Percentiles rank a stretch among this genome's conserved stretches.
Evolutionary conservation across 768 basidiomycete genomes (phyloP).

Genomic region (Xerocomellus intermedius): DNA sequence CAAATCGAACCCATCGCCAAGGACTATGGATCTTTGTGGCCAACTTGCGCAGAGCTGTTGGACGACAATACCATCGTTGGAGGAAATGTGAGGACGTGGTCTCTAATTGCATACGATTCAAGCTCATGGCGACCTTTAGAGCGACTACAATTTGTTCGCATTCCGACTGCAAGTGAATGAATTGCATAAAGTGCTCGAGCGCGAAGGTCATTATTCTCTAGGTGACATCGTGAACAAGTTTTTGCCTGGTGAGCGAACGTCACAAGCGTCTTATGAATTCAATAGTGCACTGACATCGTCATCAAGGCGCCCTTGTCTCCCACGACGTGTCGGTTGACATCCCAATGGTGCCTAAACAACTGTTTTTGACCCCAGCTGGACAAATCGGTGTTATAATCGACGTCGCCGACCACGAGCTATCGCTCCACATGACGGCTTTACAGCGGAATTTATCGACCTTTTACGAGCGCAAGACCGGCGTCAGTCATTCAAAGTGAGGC

Average conservation of each 20-base stretch:
- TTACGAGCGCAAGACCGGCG: slow-evolving; percentile 51
- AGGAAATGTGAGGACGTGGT: slow-evolving; percentile 59
- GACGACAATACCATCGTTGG: slow-evolving; percentile 60
- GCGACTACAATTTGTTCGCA: slow-evolving; percentile 64
- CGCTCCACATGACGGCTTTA: slow-evolving; percentile 62
- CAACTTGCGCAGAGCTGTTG: slow-evolving; percentile 60
- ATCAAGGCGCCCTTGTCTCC: slow-evolving; percentile 53
- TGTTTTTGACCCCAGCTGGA: slow-evolving; percentile 79
- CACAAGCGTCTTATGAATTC: background rate
- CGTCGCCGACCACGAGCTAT: slow-evolving; percentile 47
- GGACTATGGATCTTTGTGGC: slow-evolving; percentile 77
- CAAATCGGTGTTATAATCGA: slow-evolving; percentile 73
- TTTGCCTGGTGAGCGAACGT: slow-evolving; percentile 48
- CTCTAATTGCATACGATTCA: background rate
- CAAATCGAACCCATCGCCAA: slow-evolving; percentile 57
- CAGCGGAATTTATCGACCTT: slow-evolving; percentile 70
- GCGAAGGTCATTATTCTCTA: slow-evolving; percentile 68
- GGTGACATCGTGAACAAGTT: slow-evolving; percentile 81
- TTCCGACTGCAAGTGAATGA: slow-evolving; percentile 51
- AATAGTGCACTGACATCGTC: background rate
- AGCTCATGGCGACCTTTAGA: slow-evolving; percentile 40
- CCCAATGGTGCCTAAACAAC: slow-evolving; percentile 51
- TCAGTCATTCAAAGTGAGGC: slow-evolving; percentile 60
- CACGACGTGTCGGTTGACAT: slow-evolving; percentile 42
- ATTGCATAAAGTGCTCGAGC: slow-evolving; percentile 49